These are phyloP conservation scores for Clausena lansium DNA, from an alignment of 345 rosid genomes.

Conservation along the genomic window DNA sequence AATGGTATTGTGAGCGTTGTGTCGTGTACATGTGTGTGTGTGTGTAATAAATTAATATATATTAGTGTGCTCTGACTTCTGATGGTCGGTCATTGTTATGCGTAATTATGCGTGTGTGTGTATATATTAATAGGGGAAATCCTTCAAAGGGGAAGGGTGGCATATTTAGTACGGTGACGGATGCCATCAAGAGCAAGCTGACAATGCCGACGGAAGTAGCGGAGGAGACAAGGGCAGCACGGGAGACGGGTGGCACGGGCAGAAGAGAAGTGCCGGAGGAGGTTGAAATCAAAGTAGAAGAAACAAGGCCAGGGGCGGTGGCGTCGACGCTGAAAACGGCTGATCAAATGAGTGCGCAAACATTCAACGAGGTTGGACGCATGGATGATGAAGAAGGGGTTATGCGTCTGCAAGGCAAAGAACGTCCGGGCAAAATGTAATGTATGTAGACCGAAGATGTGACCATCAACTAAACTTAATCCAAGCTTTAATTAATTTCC, in stretches of 20 bases:
- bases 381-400: conserved; percentile 37
- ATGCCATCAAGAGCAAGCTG: conserved; percentile 39
- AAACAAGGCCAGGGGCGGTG: conserved; percentile 24
- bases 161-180: conserved; percentile 40
- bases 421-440: conserved; percentile 30
- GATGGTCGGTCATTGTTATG: too few relatives aligned
- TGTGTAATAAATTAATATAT: background rate
- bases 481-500: too few relatives aligned
- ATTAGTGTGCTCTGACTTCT: background rate
- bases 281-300: conserved; percentile 18
- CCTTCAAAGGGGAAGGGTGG: conserved; percentile 35
- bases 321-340: conserved; percentile 36
- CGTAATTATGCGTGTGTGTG: too few relatives aligned
- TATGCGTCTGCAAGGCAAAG: background rate
- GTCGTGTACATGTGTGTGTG: too few relatives aligned
- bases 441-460: background rate
- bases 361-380: conserved; percentile 67
- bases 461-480: too few relatives aligned
- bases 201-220: conserved; percentile 34
- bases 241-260: conserved; percentile 31
- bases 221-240: conserved; percentile 33
- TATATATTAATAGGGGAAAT: conserved; percentile 24
- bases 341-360: conserved; percentile 61
- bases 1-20: background rate
- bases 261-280: conserved; percentile 10